A percentile compares a stretch with the other conserved stretches of the same genome.
Conservation (phyloP, 139 green algal genomes). For the Picochlorum sp. region DNA sequence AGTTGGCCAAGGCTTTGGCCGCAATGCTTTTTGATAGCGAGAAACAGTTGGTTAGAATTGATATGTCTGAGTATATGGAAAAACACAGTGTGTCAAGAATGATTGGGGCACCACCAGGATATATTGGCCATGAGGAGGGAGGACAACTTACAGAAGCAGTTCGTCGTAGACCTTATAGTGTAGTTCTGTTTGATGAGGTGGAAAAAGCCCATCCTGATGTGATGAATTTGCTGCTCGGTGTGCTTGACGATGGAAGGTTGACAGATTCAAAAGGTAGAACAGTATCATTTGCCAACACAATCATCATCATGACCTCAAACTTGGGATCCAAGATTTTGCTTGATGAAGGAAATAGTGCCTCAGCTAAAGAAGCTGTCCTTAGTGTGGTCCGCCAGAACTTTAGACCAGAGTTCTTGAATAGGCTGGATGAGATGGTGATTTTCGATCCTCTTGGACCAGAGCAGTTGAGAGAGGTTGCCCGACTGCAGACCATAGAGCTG, state of each 20-base stretch:
- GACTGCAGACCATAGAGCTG: constrained; percentile 58
- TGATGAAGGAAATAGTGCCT: constrained; percentile 14
- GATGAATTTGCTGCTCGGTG: constrained; percentile 82
- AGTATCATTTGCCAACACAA: constrained; percentile 85
- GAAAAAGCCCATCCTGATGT: constrained; percentile 60
- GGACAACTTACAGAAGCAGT: constrained; percentile 80
- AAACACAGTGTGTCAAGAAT: constrained; percentile 65
- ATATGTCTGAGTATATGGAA: constrained; percentile 78
- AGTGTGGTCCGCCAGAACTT: constrained; percentile 41
- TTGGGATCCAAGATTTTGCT: constrained; percentile 61
- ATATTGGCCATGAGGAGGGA: constrained; percentile 70
- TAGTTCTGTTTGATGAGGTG: constrained; percentile 82
- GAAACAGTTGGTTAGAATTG: constrained; percentile 62
- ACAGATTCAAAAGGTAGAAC: constrained; percentile 80
- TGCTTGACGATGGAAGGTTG: constrained; percentile 78
- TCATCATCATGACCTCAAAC: constrained; percentile 96
- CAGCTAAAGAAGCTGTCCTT: constrained; percentile 7
- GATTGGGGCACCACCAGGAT: constrained; percentile 73
- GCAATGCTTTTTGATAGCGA: constrained; percentile 83
- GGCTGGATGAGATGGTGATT: constrained; percentile 80
- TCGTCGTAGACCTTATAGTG: constrained; percentile 56
- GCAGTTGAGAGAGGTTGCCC: constrained; percentile 63
- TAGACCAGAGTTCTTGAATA: constrained; percentile 80
- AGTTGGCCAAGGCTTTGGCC: constrained; percentile 75
- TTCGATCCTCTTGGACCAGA: constrained; percentile 65